phyloP scores from a whole-genome alignment of 192 early-diverging fungal species.

The Pilobolus umbonatus region DNA sequence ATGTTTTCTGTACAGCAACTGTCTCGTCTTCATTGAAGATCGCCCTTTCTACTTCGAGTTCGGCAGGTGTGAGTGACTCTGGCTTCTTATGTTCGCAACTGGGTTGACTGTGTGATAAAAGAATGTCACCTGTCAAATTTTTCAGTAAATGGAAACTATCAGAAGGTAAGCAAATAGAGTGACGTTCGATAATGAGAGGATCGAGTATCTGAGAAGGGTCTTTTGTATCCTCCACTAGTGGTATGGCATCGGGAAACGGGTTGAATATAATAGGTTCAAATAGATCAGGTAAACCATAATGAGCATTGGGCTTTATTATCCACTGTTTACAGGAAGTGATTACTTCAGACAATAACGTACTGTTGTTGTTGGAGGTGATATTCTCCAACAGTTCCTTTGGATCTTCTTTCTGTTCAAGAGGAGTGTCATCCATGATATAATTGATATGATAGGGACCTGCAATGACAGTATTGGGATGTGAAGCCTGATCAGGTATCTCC shows the following conservation, averaged over 20 bases:
- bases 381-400: too few relatives aligned
- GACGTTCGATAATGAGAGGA: conserved; percentile 60
- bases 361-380: background rate
- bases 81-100: conserved; percentile 67
- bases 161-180: conserved; percentile 56
- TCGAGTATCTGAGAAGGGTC: conserved; percentile 65
- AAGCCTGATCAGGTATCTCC: conserved; percentile 11
- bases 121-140: conserved; percentile 57
- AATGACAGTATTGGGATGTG: background rate
- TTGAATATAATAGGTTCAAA: conserved; percentile 50
- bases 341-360: conserved; percentile 1
- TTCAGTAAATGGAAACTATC: conserved; percentile 62
- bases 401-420: conserved; percentile 19
- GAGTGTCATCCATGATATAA: background rate
- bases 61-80: conserved; percentile 58
- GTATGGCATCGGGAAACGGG: conserved; percentile 32
- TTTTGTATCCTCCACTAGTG: conserved; percentile 49
- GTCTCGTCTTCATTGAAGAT: conserved; percentile 64
- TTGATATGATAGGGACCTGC: conserved; percentile 20
- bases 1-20: conserved; percentile 48
- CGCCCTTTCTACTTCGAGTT: conserved; percentile 63
- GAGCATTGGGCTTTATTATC: conserved; percentile 41
- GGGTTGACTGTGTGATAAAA: conserved; percentile 65
- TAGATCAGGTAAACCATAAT: conserved; percentile 40
- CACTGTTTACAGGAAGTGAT: conserved; percentile 27